Evolutionary conservation across 768 basidiomycete species (phyloP).

Genomic region (Mycena vulgaris): DNA sequence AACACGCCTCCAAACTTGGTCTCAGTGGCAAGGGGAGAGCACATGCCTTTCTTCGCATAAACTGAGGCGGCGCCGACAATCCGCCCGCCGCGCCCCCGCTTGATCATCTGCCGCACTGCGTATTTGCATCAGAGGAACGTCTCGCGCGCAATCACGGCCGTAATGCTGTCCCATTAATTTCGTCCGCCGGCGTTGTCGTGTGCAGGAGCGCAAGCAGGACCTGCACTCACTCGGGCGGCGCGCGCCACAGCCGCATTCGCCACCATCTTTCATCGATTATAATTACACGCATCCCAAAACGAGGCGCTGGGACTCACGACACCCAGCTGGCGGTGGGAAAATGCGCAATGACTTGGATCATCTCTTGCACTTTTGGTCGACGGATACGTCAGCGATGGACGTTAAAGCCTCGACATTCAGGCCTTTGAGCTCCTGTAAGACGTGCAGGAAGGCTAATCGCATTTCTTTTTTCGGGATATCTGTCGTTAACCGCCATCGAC

Average conservation of each 20-base stretch:
- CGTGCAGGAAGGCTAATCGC: slow-evolving; percentile 27
- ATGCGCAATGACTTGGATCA: slow-evolving; percentile 38
- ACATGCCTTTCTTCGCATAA: slow-evolving; percentile 29
- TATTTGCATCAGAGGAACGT: slow-evolving; percentile 57
- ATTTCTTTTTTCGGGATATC: slow-evolving; percentile 28
- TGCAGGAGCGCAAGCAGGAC: too few species aligned
- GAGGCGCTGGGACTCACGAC: slow-evolving; percentile 29
- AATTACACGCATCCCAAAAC: not conserved
- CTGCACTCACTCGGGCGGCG: slow-evolving; percentile 31
- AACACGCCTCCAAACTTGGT: slow-evolving; percentile 5
- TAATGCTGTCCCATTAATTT: slow-evolving; percentile 44
- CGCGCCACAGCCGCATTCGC: slow-evolving; percentile 45
- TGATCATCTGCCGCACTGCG: slow-evolving; percentile 56
- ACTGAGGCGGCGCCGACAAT: slow-evolving; percentile 51
- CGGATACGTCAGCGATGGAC: slow-evolving; percentile 41
- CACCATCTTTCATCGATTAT: slow-evolving; percentile 36
- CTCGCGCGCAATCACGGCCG: slow-evolving; percentile 52
- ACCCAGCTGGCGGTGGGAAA: slow-evolving; percentile 35
- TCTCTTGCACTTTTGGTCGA: slow-evolving; percentile 42
- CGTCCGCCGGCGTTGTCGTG: slow-evolving; percentile 35
- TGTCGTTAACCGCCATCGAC: slow-evolving; percentile 55
- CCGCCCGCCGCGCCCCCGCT: slow-evolving; percentile 54
- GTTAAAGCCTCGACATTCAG: slow-evolving; percentile 27
- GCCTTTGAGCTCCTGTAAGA: slow-evolving; percentile 40
- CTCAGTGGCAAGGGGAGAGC: not conserved